Evolutionary conservation across 2,329 filamentous ascomycete genomes (phyloP).

Genomic region (Trichoderma guizhouense): DNA sequence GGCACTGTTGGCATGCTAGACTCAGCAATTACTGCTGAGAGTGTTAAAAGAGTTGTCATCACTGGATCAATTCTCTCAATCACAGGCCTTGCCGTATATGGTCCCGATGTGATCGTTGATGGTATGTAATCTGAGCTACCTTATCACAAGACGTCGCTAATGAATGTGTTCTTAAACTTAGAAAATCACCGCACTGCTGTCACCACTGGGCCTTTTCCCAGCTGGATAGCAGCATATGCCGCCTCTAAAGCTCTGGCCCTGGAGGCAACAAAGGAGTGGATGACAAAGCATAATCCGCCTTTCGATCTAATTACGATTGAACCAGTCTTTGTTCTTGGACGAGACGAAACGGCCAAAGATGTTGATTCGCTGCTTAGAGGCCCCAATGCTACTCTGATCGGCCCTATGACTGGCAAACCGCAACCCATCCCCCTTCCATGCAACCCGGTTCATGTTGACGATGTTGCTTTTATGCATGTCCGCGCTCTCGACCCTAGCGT

Average conservation of each 20-base stretch:
- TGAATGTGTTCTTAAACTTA: background rate
- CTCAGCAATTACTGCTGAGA: conserved; percentile 31
- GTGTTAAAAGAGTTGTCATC: conserved; percentile 40
- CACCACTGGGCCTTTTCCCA: conserved; percentile 27
- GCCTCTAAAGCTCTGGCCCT: conserved; percentile 36
- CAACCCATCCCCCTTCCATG: conserved; percentile 20
- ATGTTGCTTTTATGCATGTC: conserved; percentile 20
- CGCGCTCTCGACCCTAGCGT: background rate
- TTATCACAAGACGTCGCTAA: background rate
- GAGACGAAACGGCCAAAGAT: conserved; percentile 29
- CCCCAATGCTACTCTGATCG: conserved; percentile 34
- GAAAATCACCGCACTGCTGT: background rate
- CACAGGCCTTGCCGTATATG: background rate
- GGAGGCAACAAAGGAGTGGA: conserved; percentile 32
- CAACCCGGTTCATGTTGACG: conserved; percentile 24
- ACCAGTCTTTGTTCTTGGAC: conserved; percentile 36
- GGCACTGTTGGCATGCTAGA: conserved; percentile 37
- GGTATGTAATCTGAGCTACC: background rate
- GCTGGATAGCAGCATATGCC: conserved; percentile 34
- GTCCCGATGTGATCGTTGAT: background rate
- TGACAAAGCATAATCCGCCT: conserved; percentile 30
- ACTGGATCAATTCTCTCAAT: conserved; percentile 37
- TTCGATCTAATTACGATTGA: conserved; percentile 37
- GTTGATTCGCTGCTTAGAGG: conserved; percentile 23
- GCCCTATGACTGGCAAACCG: conserved; percentile 31